Evolutionary conservation across 1,284 basidiomycete genomes (phyloP).

Genomic region (Ceratobasidium sp.): DNA sequence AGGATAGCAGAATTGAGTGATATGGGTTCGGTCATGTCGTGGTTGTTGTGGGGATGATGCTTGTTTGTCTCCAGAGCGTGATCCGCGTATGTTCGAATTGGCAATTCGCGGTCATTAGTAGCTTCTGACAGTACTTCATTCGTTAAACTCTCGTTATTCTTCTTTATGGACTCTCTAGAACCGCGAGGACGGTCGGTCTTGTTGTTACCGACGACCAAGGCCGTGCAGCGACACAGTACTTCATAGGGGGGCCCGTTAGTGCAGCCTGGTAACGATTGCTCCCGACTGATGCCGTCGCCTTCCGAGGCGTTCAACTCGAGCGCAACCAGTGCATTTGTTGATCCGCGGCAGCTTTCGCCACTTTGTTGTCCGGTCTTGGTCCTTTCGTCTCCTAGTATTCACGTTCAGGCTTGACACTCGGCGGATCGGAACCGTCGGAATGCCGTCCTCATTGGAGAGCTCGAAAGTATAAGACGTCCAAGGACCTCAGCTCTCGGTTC

Average conservation of each 20-base stretch:
- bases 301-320: neutral
- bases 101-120: conserved; percentile 19
- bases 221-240: conserved; percentile 2
- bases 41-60: conserved; percentile 19
- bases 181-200: neutral
- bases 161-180: conserved; percentile 10
- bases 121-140: conserved; percentile 23
- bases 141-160: neutral
- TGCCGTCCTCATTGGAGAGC: conserved; percentile 4
- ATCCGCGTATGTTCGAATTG: conserved; percentile 30
- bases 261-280: conserved; percentile 38
- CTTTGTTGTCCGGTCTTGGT: conserved; percentile 13
- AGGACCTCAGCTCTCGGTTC: neutral
- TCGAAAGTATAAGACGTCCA: conserved; percentile 27
- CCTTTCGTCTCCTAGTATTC: neutral
- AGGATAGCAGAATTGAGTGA: conserved; percentile 32
- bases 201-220: conserved; percentile 5
- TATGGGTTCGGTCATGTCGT: conserved; percentile 35
- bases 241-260: neutral
- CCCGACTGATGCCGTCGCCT: conserved; percentile 14
- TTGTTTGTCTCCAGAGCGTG: conserved; percentile 34
- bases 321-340: conserved; percentile 1
- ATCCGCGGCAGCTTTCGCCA: neutral
- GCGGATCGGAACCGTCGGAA: neutral
- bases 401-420: too few relatives aligned